Evolutionary conservation across 1,284 basidiomycete genomes (phyloP).

Genomic region (Entoloma clypeatum): DNA sequence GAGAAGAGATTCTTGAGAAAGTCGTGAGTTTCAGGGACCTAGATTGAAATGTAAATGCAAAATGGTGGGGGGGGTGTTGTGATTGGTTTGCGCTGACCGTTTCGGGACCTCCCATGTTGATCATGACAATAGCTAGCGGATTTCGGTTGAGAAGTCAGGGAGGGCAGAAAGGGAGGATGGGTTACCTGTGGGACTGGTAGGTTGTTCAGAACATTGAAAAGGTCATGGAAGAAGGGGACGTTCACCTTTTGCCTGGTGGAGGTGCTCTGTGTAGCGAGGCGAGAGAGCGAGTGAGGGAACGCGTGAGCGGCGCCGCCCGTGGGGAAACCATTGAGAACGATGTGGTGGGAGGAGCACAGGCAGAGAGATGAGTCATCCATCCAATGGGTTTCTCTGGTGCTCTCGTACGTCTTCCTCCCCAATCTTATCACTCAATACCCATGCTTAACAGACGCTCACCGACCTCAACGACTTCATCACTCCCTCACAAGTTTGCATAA

Average conservation of each 20-base stretch:
- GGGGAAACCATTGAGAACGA: conserved; percentile 12
- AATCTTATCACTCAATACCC: conserved; percentile 3
- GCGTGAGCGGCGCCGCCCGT: conserved; percentile 12
- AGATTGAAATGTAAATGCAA: conserved; percentile 15
- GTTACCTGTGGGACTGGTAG: conserved; percentile 59
- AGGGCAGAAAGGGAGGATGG: conserved; percentile 3
- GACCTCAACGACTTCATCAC: conserved; percentile 99
- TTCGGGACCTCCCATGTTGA: conserved; percentile 98
- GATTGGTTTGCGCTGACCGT: conserved; percentile 75
- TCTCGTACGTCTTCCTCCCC: conserved; percentile 51
- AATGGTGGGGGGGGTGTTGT: conserved; percentile 8
- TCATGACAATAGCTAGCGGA: conserved; percentile 85
- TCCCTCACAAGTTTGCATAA: conserved; percentile 97
- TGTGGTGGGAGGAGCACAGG: conserved; percentile 10
- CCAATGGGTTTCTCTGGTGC: conserved; percentile 89
- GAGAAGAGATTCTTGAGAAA: conserved; percentile 94
- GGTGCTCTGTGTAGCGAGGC: conserved; percentile 29
- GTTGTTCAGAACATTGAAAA: conserved; percentile 5
- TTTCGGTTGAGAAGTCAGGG: conserved; percentile 16
- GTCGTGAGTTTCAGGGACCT: conserved; percentile 84
- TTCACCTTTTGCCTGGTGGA: conserved; percentile 34
- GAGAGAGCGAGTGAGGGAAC: conserved; percentile 21
- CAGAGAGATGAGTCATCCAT: conserved; percentile 3
- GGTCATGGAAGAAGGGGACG: conserved; percentile 6
- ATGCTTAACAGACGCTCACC: conserved; percentile 69